These are phyloP conservation scores for Neurospora sp. DNA, from an alignment of 495 filamentous ascomycete genomes.

Conservation along the genomic window DNA sequence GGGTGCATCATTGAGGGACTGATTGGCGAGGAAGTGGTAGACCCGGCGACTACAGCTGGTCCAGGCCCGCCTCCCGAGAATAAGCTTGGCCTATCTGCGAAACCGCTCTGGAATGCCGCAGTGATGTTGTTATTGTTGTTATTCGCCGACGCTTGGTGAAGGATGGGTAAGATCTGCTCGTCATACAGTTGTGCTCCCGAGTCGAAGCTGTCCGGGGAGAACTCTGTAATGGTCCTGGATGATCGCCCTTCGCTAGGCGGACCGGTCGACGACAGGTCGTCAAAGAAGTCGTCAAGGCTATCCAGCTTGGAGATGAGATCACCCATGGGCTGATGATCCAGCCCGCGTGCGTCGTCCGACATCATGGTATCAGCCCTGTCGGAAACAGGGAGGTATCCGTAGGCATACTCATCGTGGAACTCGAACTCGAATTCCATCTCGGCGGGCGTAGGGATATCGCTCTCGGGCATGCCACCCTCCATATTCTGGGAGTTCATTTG, in stretches of 20 bases:
- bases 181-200: constrained; percentile 83
- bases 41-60: background rate
- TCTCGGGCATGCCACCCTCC: constrained; percentile 47
- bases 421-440: constrained; percentile 51
- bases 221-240: constrained; percentile 54
- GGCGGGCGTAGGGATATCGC: constrained; percentile 51
- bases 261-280: constrained; percentile 42
- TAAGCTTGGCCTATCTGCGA: constrained; percentile 58
- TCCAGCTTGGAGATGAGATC: constrained; percentile 86
- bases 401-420: constrained; percentile 85
- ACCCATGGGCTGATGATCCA: constrained; percentile 48
- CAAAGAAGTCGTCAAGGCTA: constrained; percentile 92
- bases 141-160: constrained; percentile 54
- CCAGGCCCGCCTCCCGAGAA: constrained; percentile 29
- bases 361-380: constrained; percentile 79
- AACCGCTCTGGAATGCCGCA: constrained; percentile 75
- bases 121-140: constrained; percentile 27
- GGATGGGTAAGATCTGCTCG: constrained; percentile 83
- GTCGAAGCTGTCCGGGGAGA: constrained; percentile 53
- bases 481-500: constrained; percentile 21
- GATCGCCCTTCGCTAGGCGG: constrained; percentile 46
- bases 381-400: constrained; percentile 61
- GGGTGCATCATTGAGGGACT: background rate
- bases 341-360: constrained; percentile 70
- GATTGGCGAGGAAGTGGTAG: background rate